Evolutionary conservation across 2,329 filamentous ascomycete species (phyloP).

Genomic region (Dryadomyces quercus-mongolicae): DNA sequence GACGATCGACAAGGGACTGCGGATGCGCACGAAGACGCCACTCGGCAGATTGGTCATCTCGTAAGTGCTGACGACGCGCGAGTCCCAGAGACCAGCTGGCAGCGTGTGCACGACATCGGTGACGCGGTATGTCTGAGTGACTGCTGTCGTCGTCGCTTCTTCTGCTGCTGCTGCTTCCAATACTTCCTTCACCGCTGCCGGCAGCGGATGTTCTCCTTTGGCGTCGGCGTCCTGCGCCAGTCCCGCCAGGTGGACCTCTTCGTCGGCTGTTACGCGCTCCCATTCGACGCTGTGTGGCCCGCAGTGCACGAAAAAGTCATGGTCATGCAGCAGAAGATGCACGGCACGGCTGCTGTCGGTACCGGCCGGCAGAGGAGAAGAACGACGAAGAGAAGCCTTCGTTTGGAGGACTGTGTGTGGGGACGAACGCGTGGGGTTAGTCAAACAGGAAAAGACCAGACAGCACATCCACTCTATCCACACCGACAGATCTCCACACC

Average conservation of each 20-base stretch:
- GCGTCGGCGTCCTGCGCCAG: conserved; percentile 17
- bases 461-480: not conserved
- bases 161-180: no score
- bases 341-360: conserved; percentile 24
- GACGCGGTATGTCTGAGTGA: conserved; percentile 28
- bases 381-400: conserved; percentile 28
- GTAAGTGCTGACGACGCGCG: conserved; percentile 38
- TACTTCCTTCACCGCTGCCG: conserved; percentile 10
- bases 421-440: not conserved
- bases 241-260: conserved; percentile 17
- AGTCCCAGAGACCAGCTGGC: conserved; percentile 43
- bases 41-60: conserved; percentile 38
- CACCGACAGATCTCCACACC: not conserved
- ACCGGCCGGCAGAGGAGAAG: conserved; percentile 27
- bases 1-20: conserved; percentile 35
- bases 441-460: not conserved
- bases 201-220: conserved; percentile 5
- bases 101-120: conserved; percentile 38
- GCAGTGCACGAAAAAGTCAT: conserved; percentile 37
- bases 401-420: conserved; percentile 23
- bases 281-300: conserved; percentile 38
- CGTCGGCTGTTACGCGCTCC: conserved; percentile 20
- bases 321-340: conserved; percentile 37
- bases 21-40: conserved; percentile 39
- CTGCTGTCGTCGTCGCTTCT: not conserved